A percentile compares a stretch with the other conserved stretches of the same genome.
Evolutionary conservation across 2,329 filamentous ascomycete genomes (phyloP).

Genomic region (Cordyceps farinosa): DNA sequence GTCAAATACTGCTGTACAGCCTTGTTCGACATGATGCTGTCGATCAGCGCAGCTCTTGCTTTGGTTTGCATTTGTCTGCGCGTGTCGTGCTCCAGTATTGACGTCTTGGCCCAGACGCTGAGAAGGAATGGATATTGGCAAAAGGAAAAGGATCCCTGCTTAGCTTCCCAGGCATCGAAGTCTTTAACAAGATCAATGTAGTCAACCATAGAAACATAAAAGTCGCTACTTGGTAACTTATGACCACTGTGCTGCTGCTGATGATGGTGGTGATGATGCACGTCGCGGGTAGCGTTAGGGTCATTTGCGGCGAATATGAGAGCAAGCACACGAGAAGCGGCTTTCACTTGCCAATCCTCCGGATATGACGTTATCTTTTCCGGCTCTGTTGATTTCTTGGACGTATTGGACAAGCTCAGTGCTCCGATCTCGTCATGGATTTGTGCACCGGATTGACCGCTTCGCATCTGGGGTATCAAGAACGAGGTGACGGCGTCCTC

Average conservation of each 20-base stretch:
- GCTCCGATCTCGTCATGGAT: slow-evolving; percentile 72
- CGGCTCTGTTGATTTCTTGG: slow-evolving; percentile 54
- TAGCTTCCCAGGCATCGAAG: slow-evolving; percentile 83
- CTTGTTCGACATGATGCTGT: slow-evolving; percentile 74
- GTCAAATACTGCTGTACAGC: slow-evolving; percentile 74
- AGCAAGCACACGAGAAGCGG: slow-evolving; percentile 74
- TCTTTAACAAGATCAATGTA: slow-evolving; percentile 81
- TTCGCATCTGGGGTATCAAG: slow-evolving; percentile 69
- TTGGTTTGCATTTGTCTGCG: slow-evolving; percentile 85
- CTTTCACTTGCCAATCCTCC: slow-evolving; percentile 87
- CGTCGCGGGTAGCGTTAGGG: slow-evolving; percentile 35
- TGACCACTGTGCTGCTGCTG: slow-evolving; percentile 49
- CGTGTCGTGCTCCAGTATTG: slow-evolving; percentile 84
- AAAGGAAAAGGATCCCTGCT: slow-evolving; percentile 72
- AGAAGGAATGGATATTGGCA: slow-evolving; percentile 91
- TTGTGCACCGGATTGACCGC: slow-evolving; percentile 63
- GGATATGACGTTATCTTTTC: slow-evolving; percentile 61
- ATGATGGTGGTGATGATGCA: slow-evolving; percentile 24
- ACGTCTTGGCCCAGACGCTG: slow-evolving; percentile 89
- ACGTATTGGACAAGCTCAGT: slow-evolving; percentile 45
- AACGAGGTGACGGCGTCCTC: slow-evolving; percentile 60
- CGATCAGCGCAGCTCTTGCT: slow-evolving; percentile 85
- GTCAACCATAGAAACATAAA: slow-evolving; percentile 84
- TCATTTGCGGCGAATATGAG: slow-evolving; percentile 81
- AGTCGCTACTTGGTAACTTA: slow-evolving; percentile 74